Conservation (phyloP, 75 land plant genomes). For the Adiantum capillusveneris region DNA sequence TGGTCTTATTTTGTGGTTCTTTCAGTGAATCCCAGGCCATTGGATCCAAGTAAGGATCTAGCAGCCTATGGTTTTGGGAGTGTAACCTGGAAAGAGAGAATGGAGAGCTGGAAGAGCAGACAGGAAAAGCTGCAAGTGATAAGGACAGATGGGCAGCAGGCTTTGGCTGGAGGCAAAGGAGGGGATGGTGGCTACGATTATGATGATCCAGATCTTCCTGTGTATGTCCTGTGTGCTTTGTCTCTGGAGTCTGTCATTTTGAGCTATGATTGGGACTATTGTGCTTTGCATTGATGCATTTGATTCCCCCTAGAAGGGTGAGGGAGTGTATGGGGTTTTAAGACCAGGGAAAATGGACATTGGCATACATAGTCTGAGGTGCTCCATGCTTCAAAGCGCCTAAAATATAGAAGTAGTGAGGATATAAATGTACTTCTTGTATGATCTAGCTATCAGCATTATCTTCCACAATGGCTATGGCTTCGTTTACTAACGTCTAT, state of each 20-base stretch:
- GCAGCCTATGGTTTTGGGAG: slow-evolving; percentile 96
- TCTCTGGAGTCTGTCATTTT: background rate
- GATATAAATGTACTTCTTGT: no score
- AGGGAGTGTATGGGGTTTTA: background rate
- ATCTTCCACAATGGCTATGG: no score
- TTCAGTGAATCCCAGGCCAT: slow-evolving; percentile 62
- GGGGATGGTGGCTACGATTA: slow-evolving; percentile 39
- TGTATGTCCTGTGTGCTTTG: slow-evolving; percentile 44
- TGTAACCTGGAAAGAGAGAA: slow-evolving; percentile 91
- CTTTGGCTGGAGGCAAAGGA: slow-evolving; percentile 27
- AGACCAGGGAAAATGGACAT: background rate
- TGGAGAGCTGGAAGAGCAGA: slow-evolving; percentile 79
- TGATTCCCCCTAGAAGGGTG: background rate
- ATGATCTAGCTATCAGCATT: no score
- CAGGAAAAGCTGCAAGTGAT: slow-evolving; percentile 69
- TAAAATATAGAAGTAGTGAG: no score
- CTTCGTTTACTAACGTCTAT: no score
- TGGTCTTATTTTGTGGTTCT: background rate
- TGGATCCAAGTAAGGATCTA: slow-evolving; percentile 90
- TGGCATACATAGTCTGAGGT: no score
- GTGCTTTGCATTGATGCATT: background rate
- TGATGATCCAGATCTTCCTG: slow-evolving; percentile 75
- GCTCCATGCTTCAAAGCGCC: no score
- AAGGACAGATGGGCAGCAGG: slow-evolving; percentile 42
- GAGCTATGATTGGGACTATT: background rate